phyloP scores from a whole-genome alignment of 768 basidiomycete species.

The Leccinum variicolor region DNA sequence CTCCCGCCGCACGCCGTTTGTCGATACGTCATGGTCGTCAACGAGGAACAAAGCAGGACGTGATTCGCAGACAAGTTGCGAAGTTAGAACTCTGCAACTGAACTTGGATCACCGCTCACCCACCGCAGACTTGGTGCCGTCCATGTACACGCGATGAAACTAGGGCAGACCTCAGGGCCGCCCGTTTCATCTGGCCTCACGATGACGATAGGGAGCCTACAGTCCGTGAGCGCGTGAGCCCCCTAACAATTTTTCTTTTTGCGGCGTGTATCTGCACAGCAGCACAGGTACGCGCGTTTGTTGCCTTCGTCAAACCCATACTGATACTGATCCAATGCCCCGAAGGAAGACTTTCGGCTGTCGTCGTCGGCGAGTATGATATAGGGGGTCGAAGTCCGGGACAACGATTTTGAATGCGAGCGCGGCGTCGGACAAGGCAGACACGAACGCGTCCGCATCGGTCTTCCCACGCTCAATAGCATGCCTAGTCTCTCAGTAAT shows the following conservation, averaged over 20 bases:
- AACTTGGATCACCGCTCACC: constrained; percentile 92
- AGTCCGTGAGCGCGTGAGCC: not conserved
- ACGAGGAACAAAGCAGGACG: constrained; percentile 94
- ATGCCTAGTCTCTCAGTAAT: too few species aligned
- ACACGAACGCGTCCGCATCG: too few species aligned
- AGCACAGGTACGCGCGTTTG: constrained; percentile 50
- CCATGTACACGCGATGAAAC: not conserved
- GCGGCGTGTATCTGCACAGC: too few species aligned
- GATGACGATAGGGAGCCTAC: constrained; percentile 39
- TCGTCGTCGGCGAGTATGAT: constrained; percentile 53
- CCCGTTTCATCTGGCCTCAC: too few species aligned
- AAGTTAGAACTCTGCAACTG: constrained; percentile 96
- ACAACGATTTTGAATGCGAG: constrained; percentile 75
- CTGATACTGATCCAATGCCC: constrained; percentile 53
- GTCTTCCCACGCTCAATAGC: too few species aligned
- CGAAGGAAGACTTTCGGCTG: constrained; percentile 44
- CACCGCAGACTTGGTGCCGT: not conserved
- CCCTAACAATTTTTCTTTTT: too few species aligned
- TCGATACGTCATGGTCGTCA: constrained; percentile 52
- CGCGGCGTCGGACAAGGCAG: constrained; percentile 42
- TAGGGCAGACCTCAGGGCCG: too few species aligned
- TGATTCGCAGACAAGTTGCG: constrained; percentile 83
- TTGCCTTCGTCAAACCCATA: constrained; percentile 66
- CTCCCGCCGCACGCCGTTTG: not conserved
- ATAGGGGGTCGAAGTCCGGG: constrained; percentile 67